A percentile compares a stretch with the other conserved stretches of the same genome.
phyloP scores from a whole-genome alignment of 202 grass and related monocot species.

The Brachypodium distachyon region DNA sequence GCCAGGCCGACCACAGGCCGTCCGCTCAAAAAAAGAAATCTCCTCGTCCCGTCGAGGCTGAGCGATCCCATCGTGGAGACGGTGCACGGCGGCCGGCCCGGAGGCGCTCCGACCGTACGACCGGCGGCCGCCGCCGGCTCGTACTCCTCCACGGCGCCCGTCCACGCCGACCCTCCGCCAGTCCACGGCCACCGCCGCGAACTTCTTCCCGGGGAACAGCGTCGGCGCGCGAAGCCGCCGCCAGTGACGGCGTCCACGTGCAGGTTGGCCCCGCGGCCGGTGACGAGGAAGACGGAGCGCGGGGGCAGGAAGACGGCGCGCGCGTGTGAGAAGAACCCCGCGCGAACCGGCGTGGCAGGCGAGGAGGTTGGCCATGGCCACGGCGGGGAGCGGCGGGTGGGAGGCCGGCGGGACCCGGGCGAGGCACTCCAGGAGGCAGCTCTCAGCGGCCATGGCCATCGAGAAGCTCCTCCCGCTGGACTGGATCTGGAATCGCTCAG shows the following conservation, averaged over 20 bases:
- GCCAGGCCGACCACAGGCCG: no score
- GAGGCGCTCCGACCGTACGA: conserved; percentile 37
- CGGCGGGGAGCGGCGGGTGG: conserved; percentile 35
- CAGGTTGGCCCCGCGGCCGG: conserved; percentile 44
- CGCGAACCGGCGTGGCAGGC: conserved; percentile 21
- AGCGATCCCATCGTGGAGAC: no score
- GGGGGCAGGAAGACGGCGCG: no score
- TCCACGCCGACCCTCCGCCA: conserved; percentile 48
- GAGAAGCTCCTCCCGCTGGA: neutral
- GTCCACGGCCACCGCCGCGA: conserved; percentile 42
- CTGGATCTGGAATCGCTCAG: no score
- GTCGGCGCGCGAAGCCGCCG: conserved; percentile 39
- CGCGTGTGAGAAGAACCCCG: conserved; percentile 57
- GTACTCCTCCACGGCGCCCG: conserved; percentile 71
- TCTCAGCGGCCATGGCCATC: conserved; percentile 29
- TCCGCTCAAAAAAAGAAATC: no score
- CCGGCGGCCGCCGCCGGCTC: conserved; percentile 45
- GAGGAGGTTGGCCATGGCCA: conserved; percentile 35
- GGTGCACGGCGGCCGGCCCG: no score
- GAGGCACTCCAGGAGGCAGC: conserved; percentile 69
- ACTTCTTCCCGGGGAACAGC: conserved; percentile 63
- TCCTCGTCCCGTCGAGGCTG: no score
- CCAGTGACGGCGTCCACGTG: conserved; percentile 53
- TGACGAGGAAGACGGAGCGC: conserved; percentile 60
- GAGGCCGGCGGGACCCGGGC: conserved; percentile 38